Evolutionary conservation across 306 rosid species (phyloP).

Genomic region (Vachellia collinsii): DNA sequence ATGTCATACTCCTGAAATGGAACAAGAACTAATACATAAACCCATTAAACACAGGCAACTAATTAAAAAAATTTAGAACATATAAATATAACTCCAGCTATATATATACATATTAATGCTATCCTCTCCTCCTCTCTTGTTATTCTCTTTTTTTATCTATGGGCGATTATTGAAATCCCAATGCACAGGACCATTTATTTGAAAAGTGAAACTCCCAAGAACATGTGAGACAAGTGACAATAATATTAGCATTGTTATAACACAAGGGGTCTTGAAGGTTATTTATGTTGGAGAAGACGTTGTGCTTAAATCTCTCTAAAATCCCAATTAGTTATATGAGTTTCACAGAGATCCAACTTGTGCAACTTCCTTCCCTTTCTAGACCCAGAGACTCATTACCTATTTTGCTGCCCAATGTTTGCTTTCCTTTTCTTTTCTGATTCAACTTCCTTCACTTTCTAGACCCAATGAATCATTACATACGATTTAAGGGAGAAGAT

Average conservation of each 20-base stretch:
- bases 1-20: conserved; percentile 85
- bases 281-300: not conserved
- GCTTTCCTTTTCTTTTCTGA: not conserved
- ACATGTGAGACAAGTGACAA: not conserved
- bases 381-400: not conserved
- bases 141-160: not conserved
- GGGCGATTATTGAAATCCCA: not conserved
- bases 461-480: not conserved
- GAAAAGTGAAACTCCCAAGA: not conserved
- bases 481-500: not conserved
- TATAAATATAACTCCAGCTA: not conserved
- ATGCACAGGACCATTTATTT: not conserved
- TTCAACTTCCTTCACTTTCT: not conserved
- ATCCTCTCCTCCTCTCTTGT: not conserved
- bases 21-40: conserved; percentile 28
- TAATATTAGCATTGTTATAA: not conserved
- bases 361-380: not conserved
- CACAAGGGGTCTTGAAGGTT: not conserved
- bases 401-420: not conserved
- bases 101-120: not conserved
- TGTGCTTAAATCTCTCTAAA: not conserved
- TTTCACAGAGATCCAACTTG: not conserved
- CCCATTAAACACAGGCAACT: conserved; percentile 5
- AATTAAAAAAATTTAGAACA: not conserved
- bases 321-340: not conserved